Percentiles rank a stretch among this genome's conserved stretches.
Evolutionary conservation across 805 yeast genomes (phyloP).

Genomic region (Jamesozyma lodderae): DNA sequence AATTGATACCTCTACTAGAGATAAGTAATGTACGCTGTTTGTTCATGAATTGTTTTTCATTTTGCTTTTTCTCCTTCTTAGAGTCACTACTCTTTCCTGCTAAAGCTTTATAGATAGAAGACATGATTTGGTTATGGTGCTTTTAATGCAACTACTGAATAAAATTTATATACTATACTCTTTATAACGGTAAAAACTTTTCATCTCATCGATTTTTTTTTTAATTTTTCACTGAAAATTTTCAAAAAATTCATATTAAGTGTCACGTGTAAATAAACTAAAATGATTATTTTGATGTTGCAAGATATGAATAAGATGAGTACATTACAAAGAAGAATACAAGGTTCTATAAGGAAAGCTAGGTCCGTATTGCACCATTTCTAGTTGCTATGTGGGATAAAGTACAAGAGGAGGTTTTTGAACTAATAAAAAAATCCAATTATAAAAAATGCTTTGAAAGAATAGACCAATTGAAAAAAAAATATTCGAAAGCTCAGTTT

Average conservation of each 20-base stretch:
- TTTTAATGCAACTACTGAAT: neutral
- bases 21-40: conserved; percentile 82
- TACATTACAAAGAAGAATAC: neutral
- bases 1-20: conserved; percentile 91
- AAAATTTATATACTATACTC: too few species aligned
- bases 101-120: conserved; percentile 64
- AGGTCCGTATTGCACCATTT: neutral
- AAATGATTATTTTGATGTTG: too few species aligned
- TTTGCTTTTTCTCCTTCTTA: conserved; percentile 23
- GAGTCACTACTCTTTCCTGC: conserved; percentile 36
- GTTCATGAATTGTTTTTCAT: conserved; percentile 53
- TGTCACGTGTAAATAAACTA: too few species aligned
- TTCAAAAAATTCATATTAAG: neutral
- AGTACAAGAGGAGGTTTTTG: conserved; percentile 29
- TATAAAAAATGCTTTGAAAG: conserved; percentile 42
- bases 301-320: neutral
- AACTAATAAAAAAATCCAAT: conserved; percentile 45
- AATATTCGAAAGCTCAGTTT: conserved; percentile 49
- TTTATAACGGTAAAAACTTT: too few species aligned
- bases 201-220: neutral
- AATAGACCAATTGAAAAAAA: conserved; percentile 36
- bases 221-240: neutral
- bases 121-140: conserved; percentile 32
- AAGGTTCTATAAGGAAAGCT: neutral
- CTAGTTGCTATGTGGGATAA: conserved; percentile 10